Evolutionary conservation across 1,284 basidiomycete genomes (phyloP).

Genomic region (Ceratobasidium sp.): DNA sequence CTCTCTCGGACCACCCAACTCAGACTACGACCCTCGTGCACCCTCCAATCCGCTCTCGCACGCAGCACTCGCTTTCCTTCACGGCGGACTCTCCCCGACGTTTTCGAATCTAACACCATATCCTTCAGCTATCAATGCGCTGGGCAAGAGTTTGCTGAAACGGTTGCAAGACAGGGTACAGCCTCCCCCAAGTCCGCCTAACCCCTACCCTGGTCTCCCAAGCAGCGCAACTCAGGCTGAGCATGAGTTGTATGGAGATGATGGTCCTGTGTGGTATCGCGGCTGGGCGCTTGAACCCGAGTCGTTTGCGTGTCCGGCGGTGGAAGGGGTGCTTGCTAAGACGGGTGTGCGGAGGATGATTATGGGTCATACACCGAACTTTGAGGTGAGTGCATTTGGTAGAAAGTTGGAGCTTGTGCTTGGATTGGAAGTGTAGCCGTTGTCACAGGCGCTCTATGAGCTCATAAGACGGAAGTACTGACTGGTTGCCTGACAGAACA

Average conservation of each 20-base stretch:
- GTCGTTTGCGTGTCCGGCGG: constrained; percentile 74
- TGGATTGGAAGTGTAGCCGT: background rate
- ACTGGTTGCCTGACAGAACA: constrained; percentile 63
- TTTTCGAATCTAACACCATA: constrained; percentile 81
- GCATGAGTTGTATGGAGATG: constrained; percentile 74
- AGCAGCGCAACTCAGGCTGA: constrained; percentile 74
- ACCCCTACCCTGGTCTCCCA: constrained; percentile 83
- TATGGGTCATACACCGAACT: constrained; percentile 95
- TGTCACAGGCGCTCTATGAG: background rate
- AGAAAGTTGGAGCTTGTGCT: background rate
- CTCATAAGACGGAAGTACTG: background rate
- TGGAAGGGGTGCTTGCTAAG: constrained; percentile 75
- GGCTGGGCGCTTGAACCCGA: constrained; percentile 86
- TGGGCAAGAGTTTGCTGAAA: constrained; percentile 74
- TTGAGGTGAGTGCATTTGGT: constrained; percentile 65
- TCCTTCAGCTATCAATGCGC: constrained; percentile 81
- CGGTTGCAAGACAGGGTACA: constrained; percentile 73
- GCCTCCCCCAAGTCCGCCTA: constrained; percentile 83
- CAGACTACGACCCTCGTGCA: constrained; percentile 70
- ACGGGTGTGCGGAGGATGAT: constrained; percentile 88
- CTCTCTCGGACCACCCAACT: constrained; percentile 75
- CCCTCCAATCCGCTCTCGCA: constrained; percentile 69
- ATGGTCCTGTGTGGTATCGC: constrained; percentile 91
- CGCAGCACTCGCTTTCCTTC: constrained; percentile 86
- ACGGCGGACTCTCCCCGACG: constrained; percentile 84